phyloP scores from a whole-genome alignment of 2,329 filamentous ascomycete genomes.

The Mycosphaerelloides madeirae region DNA sequence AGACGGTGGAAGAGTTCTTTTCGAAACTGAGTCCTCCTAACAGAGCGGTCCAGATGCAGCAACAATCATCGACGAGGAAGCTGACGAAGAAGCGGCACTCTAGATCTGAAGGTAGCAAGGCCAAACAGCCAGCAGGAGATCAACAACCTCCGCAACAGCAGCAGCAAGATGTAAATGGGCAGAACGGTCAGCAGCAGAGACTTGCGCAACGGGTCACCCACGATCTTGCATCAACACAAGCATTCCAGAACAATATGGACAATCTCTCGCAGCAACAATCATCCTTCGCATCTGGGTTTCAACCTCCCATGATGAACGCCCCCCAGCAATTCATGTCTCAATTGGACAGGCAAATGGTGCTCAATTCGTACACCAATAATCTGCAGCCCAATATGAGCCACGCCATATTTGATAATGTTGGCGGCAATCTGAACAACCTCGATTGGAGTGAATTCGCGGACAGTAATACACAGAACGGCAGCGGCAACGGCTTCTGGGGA shows the following conservation, averaged over 20 bases:
- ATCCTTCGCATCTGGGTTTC: conserved; percentile 36
- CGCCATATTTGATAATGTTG: conserved; percentile 13
- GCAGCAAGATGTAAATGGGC: conserved; percentile 2
- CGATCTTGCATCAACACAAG: conserved; percentile 16
- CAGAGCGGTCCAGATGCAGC: conserved; percentile 27
- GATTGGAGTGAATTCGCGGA: conserved; percentile 22
- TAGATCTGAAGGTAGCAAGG: conserved; percentile 24
- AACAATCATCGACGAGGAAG: conserved; percentile 31
- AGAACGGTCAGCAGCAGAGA: conserved; percentile 12
- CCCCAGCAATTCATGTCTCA: conserved; percentile 55
- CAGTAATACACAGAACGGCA: conserved; percentile 8
- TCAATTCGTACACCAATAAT: conserved; percentile 57
- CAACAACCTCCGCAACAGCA: conserved; percentile 12
- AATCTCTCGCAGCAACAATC: conserved; percentile 43
- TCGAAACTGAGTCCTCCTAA: conserved; percentile 66
- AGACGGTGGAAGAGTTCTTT: conserved; percentile 93
- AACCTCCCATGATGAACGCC: conserved; percentile 25
- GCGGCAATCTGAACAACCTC: conserved; percentile 22
- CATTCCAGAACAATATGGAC: conserved; percentile 15
- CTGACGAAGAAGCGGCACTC: conserved; percentile 28
- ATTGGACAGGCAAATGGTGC: conserved; percentile 71
- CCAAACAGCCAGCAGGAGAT: conserved; percentile 6
- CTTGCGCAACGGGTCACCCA: conserved; percentile 25
- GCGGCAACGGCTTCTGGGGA: conserved; percentile 25
- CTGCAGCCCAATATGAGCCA: conserved; percentile 7